A percentile compares a stretch with the other conserved stretches of the same genome.
These are phyloP conservation scores for Penicillium janthinellum DNA, from an alignment of 2,329 filamentous ascomycete genomes.

Conservation along the genomic window DNA sequence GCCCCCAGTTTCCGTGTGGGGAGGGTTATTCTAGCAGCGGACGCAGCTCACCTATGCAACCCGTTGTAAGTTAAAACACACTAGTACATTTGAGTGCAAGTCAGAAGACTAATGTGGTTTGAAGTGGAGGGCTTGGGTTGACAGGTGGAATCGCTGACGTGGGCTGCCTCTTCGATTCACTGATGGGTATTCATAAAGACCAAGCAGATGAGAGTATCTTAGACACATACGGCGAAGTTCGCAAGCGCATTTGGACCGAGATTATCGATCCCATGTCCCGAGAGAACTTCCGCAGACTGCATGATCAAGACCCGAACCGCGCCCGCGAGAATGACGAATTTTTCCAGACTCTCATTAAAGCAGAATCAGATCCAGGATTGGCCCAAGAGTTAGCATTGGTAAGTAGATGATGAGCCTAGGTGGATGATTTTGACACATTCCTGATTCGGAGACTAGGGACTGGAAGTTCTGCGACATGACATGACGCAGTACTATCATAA, in stretches of 20 bases:
- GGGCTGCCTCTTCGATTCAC: slow-evolving; percentile 62
- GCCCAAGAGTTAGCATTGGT: slow-evolving; percentile 31
- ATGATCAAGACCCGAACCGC: slow-evolving; percentile 37
- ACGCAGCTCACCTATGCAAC: slow-evolving; percentile 63
- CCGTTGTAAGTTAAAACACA: slow-evolving; percentile 44
- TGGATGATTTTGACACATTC: neutral
- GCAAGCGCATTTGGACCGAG: slow-evolving; percentile 42
- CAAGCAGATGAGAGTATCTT: slow-evolving; percentile 45
- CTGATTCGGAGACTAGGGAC: slow-evolving; percentile 19
- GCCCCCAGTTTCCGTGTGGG: slow-evolving; percentile 61
- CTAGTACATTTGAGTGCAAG: neutral
- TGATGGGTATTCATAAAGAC: slow-evolving; percentile 48
- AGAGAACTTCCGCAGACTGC: slow-evolving; percentile 44
- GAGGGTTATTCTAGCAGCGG: slow-evolving; percentile 59
- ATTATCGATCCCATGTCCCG: slow-evolving; percentile 46
- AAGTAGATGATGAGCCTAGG: slow-evolving; percentile 4
- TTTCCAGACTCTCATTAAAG: slow-evolving; percentile 36
- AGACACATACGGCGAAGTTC: slow-evolving; percentile 46
- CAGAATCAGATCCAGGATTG: slow-evolving; percentile 33
- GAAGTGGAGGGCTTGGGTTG: slow-evolving; percentile 61
- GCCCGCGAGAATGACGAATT: slow-evolving; percentile 42
- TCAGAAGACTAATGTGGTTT: neutral
- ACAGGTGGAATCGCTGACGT: slow-evolving; percentile 67
- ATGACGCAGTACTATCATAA: slow-evolving; percentile 35
- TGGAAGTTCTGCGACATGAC: slow-evolving; percentile 36